Base-by-base conservation (phyloP, 176 grass and related monocot genomes). In the Zoysia pacifica region DNA sequence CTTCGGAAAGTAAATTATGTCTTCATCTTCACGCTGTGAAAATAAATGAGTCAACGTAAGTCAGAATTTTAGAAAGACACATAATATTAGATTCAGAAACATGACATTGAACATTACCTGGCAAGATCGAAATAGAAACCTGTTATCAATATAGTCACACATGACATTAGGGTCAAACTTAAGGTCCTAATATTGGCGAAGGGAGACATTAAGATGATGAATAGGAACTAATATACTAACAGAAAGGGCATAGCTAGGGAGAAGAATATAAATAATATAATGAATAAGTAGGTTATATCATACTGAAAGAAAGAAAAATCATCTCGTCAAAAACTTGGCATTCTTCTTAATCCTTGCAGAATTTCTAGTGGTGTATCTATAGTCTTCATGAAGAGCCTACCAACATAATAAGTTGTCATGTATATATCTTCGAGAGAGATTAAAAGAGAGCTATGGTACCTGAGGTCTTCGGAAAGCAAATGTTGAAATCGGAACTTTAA, bases 151-250 rank as follows among this genome's bases (percentile, higher is more conserved):
- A 10, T 86, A 91, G 81, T 99, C 97, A 86, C 97, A 99, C 97
- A 99, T 99, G 20, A 99, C 92, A 88, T 73, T 93, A 72, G 97
- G 92, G 53, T 99, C 96, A 4, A 99, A 99, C 73, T 99, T 99
- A 74, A 99, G 95, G 93, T 96, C 97, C 97, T 99, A 72, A 84
- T 5, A 75, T 65, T 83, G 67, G 48, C 54, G 63, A 80, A 85
- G 62, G 28, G 28, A 28, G 28, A 28, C 83, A 75, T 51, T 86
- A 71, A 84, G 37, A 93, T 74, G 78, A 44, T 35, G 38, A 71
- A 76, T 11, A 40, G 20, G 2, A n/a, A 83, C 28, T 64, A 68
- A 51, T 78, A 59, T 48, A 10, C 47, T 35, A 43, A 80, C 40
- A 44, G 62, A 19, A 69, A n/a, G 48, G 56, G 48, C 45, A 77